Conservation (phyloP, 441 rosid genomes). For the Eruca vesicaria region DNA sequence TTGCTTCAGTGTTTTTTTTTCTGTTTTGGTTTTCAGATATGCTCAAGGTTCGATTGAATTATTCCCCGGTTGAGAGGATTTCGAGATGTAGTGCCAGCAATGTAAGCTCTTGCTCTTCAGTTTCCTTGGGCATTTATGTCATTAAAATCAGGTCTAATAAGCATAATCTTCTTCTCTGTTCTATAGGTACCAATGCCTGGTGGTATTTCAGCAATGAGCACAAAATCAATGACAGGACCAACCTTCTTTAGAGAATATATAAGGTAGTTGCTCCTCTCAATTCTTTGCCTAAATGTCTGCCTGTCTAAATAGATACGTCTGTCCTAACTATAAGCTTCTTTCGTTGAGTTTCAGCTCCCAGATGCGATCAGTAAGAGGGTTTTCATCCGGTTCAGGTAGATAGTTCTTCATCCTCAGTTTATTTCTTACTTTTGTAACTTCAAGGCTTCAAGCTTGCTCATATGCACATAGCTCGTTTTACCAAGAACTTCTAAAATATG, state of each 20-base stretch:
- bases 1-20: constrained; percentile 1
- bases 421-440: background rate
- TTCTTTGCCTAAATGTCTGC: background rate
- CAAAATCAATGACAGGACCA: constrained; percentile 38
- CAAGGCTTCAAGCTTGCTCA: constrained; percentile 3
- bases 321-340: constrained; percentile 14
- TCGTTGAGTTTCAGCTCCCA: constrained; percentile 49
- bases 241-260: constrained; percentile 26
- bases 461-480: constrained; percentile 12
- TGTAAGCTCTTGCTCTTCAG: constrained; percentile 45
- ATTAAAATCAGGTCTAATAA: background rate
- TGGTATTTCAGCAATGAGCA: constrained; percentile 35
- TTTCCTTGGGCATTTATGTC: background rate
- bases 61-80: constrained; percentile 34
- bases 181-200: constrained; percentile 44
- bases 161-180: background rate
- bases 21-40: constrained; percentile 41
- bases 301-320: constrained; percentile 2
- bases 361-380: constrained; percentile 56
- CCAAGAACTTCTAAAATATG: constrained; percentile 22
- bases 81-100: constrained; percentile 33
- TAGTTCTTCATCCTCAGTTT: background rate
- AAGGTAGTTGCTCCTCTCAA: constrained; percentile 36
- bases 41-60: constrained; percentile 37
- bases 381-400: constrained; percentile 78